A percentile compares a stretch with the other conserved stretches of the same genome.
These are phyloP conservation scores for Xylaria sp. DNA, from an alignment of 2,329 filamentous ascomycete species.

Conservation along the genomic window DNA sequence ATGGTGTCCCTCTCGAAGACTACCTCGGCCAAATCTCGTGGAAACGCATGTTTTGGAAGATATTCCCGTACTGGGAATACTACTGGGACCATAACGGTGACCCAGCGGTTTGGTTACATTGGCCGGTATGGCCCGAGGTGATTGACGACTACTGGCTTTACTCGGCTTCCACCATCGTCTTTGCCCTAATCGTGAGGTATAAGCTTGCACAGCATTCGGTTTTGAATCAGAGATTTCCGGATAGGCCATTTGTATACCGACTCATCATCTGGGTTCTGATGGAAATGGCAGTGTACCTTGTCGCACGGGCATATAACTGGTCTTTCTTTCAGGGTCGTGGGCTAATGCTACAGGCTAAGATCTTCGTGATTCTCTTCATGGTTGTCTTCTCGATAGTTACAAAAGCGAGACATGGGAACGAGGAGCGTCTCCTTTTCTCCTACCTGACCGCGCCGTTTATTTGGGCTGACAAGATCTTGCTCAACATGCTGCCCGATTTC, in stretches of 20 bases:
- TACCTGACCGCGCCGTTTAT: background rate
- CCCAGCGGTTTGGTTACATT: background rate
- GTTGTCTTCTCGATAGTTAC: background rate
- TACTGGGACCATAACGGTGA: conserved; percentile 27
- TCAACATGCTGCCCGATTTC: background rate
- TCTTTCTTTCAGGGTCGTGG: background rate
- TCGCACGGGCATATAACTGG: background rate
- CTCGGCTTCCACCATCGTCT: background rate
- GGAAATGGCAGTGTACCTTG: background rate
- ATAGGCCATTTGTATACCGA: background rate
- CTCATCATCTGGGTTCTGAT: background rate
- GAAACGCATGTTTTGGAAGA: background rate
- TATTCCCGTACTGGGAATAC: conserved; percentile 27
- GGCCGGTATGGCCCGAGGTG: conserved; percentile 24
- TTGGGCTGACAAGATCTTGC: conserved; percentile 15
- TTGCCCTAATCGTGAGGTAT: background rate
- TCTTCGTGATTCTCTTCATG: background rate
- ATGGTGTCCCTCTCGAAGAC: conserved; percentile 39
- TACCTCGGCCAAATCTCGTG: conserved; percentile 32
- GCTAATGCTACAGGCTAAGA: background rate
- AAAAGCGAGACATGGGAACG: too few relatives aligned
- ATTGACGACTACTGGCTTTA: conserved; percentile 29
- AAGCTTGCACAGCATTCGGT: background rate
- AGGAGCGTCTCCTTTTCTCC: background rate
- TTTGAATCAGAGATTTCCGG: background rate